Base-by-base conservation (phyloP, 2,329 filamentous ascomycete genomes). In the Byssothecium circinans region DNA sequence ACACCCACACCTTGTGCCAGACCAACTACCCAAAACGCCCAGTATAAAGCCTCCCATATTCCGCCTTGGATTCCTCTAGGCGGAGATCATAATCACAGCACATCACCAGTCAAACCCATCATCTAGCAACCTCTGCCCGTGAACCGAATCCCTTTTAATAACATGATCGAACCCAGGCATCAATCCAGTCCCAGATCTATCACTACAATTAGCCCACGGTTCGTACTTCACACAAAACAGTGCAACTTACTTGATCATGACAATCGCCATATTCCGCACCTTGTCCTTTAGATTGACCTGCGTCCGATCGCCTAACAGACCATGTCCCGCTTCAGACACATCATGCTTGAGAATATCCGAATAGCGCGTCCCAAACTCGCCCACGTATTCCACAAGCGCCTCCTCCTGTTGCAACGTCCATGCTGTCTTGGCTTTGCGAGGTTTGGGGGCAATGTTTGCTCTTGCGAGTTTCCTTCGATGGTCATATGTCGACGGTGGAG, bases 281-380 rank as follows among this genome's bases (percentile, higher is more conserved):
- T 75, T 75, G 37, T 76, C 74, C 52, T 75, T 76, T 7, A 83
- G 50, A 36, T 81, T 77, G 2, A 81, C 78, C 49, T 84, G 78
- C 5, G 64, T 70, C 2, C 81, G 72, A 3, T 63, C 54, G 10
- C 68, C 57, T 17, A 70, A 44, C 8, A 63, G 36, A 34, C 67
- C 63, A 10, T 45, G 27, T 0, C 56, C 54, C 1, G 23, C 23
- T 49, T 34, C 15, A 2, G 37, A 35, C 6, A 37, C 29, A 40
- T 70, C 66, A n/a, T 54, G 29, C 18, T 46, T 35, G 4, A 64
- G 33, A 37, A 87, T 80, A 0, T 43, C 20, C 2, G 78, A 53
- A 71, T 79, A 87, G 8, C 62, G 63, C 4, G 65, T 68, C 1
- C 79, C 78, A 37, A 72, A 62, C 8, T 70, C 53, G 1, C 55